Evolutionary conservation across 1,284 basidiomycete species (phyloP), one percentile per base, ranked within the genome.

Genomic region (Cerrena zonata): DNA sequence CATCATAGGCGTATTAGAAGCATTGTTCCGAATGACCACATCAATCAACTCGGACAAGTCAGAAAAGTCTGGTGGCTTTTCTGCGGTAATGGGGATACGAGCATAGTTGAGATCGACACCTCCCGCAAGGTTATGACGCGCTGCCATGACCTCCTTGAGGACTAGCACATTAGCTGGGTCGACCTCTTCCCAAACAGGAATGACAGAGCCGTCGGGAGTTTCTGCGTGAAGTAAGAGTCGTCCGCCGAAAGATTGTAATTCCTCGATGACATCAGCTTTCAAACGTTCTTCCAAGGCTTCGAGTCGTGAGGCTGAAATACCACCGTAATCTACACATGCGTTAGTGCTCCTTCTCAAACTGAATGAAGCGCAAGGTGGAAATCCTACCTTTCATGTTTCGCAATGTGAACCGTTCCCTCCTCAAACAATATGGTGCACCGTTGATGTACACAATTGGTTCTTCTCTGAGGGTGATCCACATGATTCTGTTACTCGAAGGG

Each of bases 361-460:
- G 19, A 46, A 41, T 40, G 19, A 45, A 47, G 42, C 49, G 4
- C 21, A 47, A 37, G 38, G 15, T 25, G 45, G 44, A 30, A 34
- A 7, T 25, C 54, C 26, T 19, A 84, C 87, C 86, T 75, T 89
- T 91, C 85, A 93, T 90, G 61, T 94, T 93, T 43, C 91, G 76
- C 53, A 94, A 65, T 4, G 89, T 88, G 58, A 85, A 91, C 2
- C 82, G 78, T 63, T 92, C 90, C 54, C 90, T 71, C 53, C 91
- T 75, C 64, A 89, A 67, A 58, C 88, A 90, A 60, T 87, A 89
- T 1, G 87, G 88, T 10, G 84, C 80, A 34, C 90, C 92, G 59
- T 97, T 96, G 62, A 99, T 84, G 63, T 95, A 94, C 1, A 97
- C 90, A 47, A 99, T 80, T 0, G 95, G 95, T 66, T 99, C 95